Base-by-base conservation (phyloP, 805 yeast genomes). In the Lipomyces starkeyi region DNA sequence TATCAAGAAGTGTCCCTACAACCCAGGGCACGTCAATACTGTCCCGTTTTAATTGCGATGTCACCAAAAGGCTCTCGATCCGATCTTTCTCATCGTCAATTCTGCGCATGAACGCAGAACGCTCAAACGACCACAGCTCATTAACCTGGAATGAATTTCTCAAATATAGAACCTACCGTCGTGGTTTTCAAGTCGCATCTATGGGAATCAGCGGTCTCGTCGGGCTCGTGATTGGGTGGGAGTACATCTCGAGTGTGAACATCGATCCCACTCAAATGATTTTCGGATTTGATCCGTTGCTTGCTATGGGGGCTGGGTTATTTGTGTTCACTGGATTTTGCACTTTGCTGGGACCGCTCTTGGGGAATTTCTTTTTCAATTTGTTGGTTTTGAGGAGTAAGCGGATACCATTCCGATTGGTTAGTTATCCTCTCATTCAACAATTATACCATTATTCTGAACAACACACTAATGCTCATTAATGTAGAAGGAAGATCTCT, bases 271-370 rank as follows among this genome's bases (percentile, higher is more conserved):
- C 97, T 57, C 91, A 91, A 77, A 85, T 87, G 69, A 84, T 94
- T 61, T 85, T 90, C 79, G 99, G 98, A 1, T 83, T 94, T 69
- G 98, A 95, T 76, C 92, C 97, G n/a, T 82, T 91, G 73, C 86
- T 91, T 78, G 91, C 91, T 53, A 84, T 89, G 76, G 88, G 90
- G 52, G 91, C 90, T 56, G 93, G 89, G 0, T 86, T 93, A 57
- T 78, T 90, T 64, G 82, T 88, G 14, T 88, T 91, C 14, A 94
- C 94, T 32, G 87, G 87, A 58, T 77, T 89, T 47, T 98, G 98
- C 2, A 92, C 87, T 76, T 79, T 93, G 73, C 81, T 87, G 59
- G 98, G 98, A 1, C 98, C 98, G 58, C 76, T 86, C 2, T 75
- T 91, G 40, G 98, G 97, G 25, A 87, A 89, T 62, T 81, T 86